Evolutionary conservation across 2,329 filamentous ascomycete genomes (phyloP), one percentile per base, ranked within the genome.

Genomic region (Aspergillus uvarum): DNA sequence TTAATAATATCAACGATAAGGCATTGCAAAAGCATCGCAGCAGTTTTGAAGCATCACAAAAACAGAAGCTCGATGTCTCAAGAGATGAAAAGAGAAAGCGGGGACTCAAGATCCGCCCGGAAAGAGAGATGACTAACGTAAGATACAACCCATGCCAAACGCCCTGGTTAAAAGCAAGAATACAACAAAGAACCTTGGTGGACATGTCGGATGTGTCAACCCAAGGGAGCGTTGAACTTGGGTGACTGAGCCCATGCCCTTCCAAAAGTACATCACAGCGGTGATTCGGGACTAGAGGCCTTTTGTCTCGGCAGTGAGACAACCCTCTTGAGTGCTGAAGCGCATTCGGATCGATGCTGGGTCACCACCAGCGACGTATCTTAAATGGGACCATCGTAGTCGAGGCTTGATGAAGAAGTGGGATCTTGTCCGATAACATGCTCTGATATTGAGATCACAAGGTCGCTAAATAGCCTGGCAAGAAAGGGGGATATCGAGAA

Each of bases 401-500:
- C 59, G 51, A 47, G 48, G 35, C 31, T 32, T 26, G 51, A 52
- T 21, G 53, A 19, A 21, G 51, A 38, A 19, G 38, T 60, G 35
- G 54, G 51, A 44, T 47, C 32, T 47, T 59, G 52, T 56, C 51
- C 65, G 63, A 60, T 60, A 58, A 32, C 59, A 53, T 53, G 47
- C 48, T 55, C 32, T 53, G 63, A 68, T 69, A 70, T 68, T 53
- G 63, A 68, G 69, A 70, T 68, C 62, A 63, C 65, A 68, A 70
- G 65, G 69, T 70, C 67, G 69, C 69, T 67, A 68, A 69, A 69
- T 61, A 66, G 62, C 26, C 53, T 4, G 60, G 62, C 64, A 62
- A 65, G 57, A 59, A 63, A 64, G 65, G 64, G 58, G 63, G 58
- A 31, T 59, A 42, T 42, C 5, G 38, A 47, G 29, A 29, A 31